phyloP scores from a whole-genome alignment of 371 early-diverging fungal species.

The Paramicrosporidium saccamoebae region DNA sequence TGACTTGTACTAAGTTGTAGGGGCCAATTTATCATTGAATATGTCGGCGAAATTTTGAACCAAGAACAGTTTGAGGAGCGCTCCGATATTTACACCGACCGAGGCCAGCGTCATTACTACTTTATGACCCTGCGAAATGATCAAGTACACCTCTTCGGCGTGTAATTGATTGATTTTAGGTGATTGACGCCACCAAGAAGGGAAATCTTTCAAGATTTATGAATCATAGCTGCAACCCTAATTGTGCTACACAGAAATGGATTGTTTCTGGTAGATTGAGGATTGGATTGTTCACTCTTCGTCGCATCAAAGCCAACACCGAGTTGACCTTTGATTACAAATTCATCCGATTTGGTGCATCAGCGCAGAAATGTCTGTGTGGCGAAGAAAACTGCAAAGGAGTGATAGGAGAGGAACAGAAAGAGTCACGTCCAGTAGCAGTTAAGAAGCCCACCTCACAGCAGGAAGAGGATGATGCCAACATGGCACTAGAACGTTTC shows the following conservation, averaged over 20 bases:
- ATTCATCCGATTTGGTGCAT: conserved; percentile 37
- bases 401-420: conserved; percentile 28
- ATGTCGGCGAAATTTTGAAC: conserved; percentile 74
- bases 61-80: conserved; percentile 35
- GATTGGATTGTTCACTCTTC: conserved; percentile 41
- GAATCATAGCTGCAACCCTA: conserved; percentile 74
- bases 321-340: conserved; percentile 81
- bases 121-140: conserved; percentile 73
- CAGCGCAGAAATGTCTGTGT: conserved; percentile 65
- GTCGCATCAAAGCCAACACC: conserved; percentile 24
- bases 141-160: conserved; percentile 14
- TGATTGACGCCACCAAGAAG: conserved; percentile 69
- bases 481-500: too few relatives aligned
- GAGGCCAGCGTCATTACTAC: conserved; percentile 68
- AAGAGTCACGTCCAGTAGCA: conserved; percentile 5
- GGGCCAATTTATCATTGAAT: conserved; percentile 61
- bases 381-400: conserved; percentile 62
- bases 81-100: conserved; percentile 29
- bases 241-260: conserved; percentile 58
- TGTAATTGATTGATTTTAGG: conserved; percentile 6
- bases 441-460: conserved; percentile 4
- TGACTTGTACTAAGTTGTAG: conserved; percentile 2
- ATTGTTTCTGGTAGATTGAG: conserved; percentile 34
- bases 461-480: conserved; percentile 7
- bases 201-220: conserved; percentile 73